Evolutionary conservation across 2,329 filamentous ascomycete species (phyloP).

Genomic region (Fusarium dimerum): DNA sequence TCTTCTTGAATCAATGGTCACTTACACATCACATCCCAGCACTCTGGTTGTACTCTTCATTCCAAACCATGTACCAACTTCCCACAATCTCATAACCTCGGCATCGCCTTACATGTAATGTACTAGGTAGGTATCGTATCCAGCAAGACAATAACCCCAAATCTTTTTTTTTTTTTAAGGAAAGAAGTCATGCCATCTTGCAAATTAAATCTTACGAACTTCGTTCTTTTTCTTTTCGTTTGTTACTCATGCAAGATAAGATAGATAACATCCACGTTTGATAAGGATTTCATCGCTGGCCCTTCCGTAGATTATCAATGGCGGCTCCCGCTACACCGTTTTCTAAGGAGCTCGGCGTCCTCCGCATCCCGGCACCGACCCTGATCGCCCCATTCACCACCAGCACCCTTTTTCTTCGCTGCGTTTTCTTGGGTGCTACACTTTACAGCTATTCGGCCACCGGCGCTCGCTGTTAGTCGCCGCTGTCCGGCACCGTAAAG

Average conservation of each 20-base stretch:
- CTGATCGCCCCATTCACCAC: conserved; percentile 19
- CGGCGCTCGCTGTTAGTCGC: conserved; percentile 24
- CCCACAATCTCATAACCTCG: no score
- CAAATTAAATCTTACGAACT: background rate
- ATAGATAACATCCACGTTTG: conserved; percentile 6
- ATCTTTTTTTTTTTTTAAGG: background rate
- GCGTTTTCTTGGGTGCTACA: conserved; percentile 8
- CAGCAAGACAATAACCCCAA: background rate
- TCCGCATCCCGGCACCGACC: conserved; percentile 27
- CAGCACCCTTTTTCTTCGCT: conserved; percentile 17
- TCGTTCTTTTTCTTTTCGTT: background rate
- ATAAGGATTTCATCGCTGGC: conserved; percentile 12
- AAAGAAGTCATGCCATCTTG: background rate
- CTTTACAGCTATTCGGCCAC: conserved; percentile 17
- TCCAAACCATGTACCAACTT: no score
- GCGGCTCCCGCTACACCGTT: conserved; percentile 21
- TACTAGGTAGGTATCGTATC: no score
- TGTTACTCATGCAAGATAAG: conserved; percentile 8
- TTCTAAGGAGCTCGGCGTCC: conserved; percentile 29
- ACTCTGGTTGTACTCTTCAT: no score
- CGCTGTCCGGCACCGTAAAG: conserved; percentile 25
- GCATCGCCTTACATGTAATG: no score
- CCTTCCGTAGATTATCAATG: conserved; percentile 1
- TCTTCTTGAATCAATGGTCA: no score
- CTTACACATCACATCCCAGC: no score